phyloP scores from a whole-genome alignment of 1,284 basidiomycete species.

The Austroboletus niveus region DNA sequence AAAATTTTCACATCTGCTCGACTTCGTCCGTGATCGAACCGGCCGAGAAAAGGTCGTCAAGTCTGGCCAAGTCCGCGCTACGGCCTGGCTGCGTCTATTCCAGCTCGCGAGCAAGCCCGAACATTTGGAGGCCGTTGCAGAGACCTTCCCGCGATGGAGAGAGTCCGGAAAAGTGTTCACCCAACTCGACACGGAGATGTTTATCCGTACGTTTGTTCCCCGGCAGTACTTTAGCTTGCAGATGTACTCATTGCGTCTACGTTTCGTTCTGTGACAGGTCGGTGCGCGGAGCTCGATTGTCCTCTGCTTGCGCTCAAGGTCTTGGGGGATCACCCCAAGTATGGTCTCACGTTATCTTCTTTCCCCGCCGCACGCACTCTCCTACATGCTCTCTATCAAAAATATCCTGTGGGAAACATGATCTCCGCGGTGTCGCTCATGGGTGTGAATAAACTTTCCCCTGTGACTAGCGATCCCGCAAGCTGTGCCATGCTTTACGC shows the following conservation, averaged over 20 bases:
- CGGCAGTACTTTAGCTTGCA: neutral
- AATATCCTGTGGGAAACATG: slow-evolving; percentile 45
- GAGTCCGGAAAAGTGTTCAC: slow-evolving; percentile 41
- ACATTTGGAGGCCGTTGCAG: slow-evolving; percentile 45
- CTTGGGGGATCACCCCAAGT: slow-evolving; percentile 59
- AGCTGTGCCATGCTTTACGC: slow-evolving; percentile 55
- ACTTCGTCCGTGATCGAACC: slow-evolving; percentile 32
- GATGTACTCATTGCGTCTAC: neutral
- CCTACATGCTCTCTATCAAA: slow-evolving; percentile 48
- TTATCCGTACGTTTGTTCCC: slow-evolving; percentile 46
- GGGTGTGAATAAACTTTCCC: slow-evolving; percentile 49
- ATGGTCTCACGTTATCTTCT: slow-evolving; percentile 51
- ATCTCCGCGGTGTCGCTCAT: slow-evolving; percentile 53
- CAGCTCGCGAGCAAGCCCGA: slow-evolving; percentile 46
- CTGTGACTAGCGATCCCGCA: slow-evolving; percentile 52
- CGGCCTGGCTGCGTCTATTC: slow-evolving; percentile 48
- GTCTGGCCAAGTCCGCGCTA: slow-evolving; percentile 27
- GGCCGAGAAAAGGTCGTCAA: slow-evolving; percentile 28
- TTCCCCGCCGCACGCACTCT: slow-evolving; percentile 52
- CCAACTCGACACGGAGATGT: slow-evolving; percentile 39
- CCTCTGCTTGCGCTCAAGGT: slow-evolving; percentile 56
- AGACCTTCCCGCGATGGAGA: slow-evolving; percentile 47
- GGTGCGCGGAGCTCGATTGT: slow-evolving; percentile 55
- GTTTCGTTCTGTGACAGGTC: slow-evolving; percentile 38
- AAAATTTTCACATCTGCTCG: slow-evolving; percentile 22